Evolutionary conservation across 352 stramenopile genomes (phyloP).

Genomic region (Poterioochromonas sp.): DNA sequence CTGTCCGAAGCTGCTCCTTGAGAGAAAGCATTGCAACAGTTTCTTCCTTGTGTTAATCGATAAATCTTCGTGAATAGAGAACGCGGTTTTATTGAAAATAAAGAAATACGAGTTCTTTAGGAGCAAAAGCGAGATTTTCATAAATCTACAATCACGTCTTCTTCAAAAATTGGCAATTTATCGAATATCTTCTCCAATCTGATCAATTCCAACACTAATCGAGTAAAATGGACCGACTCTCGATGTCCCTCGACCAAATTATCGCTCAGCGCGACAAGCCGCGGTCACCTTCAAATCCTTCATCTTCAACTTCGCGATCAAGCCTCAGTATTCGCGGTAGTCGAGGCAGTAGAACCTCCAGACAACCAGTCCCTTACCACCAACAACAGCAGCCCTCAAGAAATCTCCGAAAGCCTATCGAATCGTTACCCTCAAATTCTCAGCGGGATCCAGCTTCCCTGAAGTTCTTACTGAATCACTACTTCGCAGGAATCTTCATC

Average conservation of each 20-base stretch:
- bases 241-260: not conserved
- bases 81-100: too few relatives aligned
- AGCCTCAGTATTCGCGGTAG: not conserved
- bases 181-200: too few relatives aligned
- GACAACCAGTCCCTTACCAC: not conserved
- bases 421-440: not conserved
- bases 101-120: too few relatives aligned
- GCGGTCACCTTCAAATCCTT: not conserved
- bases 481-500: not conserved
- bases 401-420: not conserved
- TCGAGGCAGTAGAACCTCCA: not conserved
- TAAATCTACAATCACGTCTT: too few relatives aligned
- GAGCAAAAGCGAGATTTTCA: too few relatives aligned
- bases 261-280: not conserved
- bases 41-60: too few relatives aligned
- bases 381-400: not conserved
- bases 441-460: too few relatives aligned
- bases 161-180: too few relatives aligned
- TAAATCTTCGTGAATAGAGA: too few relatives aligned
- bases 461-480: not conserved
- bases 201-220: not conserved
- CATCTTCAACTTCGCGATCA: not conserved
- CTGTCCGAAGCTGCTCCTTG: too few relatives aligned
- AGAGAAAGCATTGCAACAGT: too few relatives aligned
- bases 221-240: not conserved